Conservation (phyloP, 768 basidiomycete genomes). For the Pisolithus marmoratus region DNA sequence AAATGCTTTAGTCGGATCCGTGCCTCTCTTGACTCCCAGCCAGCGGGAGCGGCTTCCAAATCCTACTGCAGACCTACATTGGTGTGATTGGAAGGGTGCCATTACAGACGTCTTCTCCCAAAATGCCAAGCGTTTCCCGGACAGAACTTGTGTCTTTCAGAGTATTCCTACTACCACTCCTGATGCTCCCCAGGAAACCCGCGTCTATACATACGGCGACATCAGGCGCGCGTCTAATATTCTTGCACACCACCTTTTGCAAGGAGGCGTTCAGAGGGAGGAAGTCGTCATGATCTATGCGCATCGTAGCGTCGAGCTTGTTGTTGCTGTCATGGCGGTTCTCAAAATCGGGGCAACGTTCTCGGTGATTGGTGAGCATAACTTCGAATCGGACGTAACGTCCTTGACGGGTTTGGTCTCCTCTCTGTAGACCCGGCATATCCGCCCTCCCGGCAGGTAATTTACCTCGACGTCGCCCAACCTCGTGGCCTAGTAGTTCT, state of each 20-base stretch:
- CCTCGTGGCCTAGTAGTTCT: conserved; percentile 89
- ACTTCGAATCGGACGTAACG: not conserved
- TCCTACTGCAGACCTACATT: conserved; percentile 84
- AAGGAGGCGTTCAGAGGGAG: conserved; percentile 81
- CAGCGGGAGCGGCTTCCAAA: conserved; percentile 73
- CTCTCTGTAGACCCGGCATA: conserved; percentile 84
- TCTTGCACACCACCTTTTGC: conserved; percentile 83
- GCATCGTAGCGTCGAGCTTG: conserved; percentile 91
- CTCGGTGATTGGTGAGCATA: conserved; percentile 83
- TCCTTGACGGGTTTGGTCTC: not conserved
- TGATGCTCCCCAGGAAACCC: conserved; percentile 43
- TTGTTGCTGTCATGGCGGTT: conserved; percentile 94
- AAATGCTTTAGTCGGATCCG: conserved; percentile 64
- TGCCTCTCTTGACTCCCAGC: conserved; percentile 69
- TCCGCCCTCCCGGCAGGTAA: conserved; percentile 85
- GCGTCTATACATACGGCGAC: conserved; percentile 69
- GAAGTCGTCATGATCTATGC: conserved; percentile 99
- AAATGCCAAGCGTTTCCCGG: conserved; percentile 77
- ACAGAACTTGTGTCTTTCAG: conserved; percentile 87
- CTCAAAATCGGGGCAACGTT: conserved; percentile 95
- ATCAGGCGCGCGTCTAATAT: conserved; percentile 85
- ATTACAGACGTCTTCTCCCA: conserved; percentile 92
- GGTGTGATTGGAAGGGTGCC: conserved; percentile 97
- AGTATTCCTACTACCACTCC: conserved; percentile 40
- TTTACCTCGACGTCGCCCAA: conserved; percentile 89